Evolutionary conservation across 2,329 filamentous ascomycete genomes (phyloP), one percentile per base, ranked within the genome.

Genomic region (Volutella citrinella): DNA sequence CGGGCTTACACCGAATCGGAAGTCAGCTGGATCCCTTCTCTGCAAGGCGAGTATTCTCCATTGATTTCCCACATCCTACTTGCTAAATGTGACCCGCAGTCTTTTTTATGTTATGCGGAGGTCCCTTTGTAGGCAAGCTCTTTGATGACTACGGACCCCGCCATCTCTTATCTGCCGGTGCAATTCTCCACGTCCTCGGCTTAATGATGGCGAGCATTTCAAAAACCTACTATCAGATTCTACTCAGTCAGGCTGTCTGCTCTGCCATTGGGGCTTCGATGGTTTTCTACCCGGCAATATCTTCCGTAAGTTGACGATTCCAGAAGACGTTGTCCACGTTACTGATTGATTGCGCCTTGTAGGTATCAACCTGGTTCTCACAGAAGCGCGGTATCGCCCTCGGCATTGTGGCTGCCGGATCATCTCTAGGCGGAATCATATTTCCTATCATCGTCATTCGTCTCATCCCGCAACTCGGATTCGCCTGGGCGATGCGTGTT

Each of bases 71-170:
- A 8, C 20, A 22, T 22, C 20, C 17, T 19, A n/a, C 8, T 22
- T 22, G 12, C 22, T 15, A 13, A 34, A 19, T 15, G 27, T 28
- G 27, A 25, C 12, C 22, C 6, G 5, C 30, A 49, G 45, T 49
- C 27, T 51, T 51, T 18, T 49, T 43, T 35, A 54, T 63, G 16
- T 64, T 66, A 35, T 56, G 68, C 35, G 42, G 44, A 19, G 42
- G 38, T 3, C 43, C 45, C 12, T 27, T 46, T 5, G 57, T 56
- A 40, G 45, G 55, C 43, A 40, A 36, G 31, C 42, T 80, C 4
- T 81, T 74, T 46, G 80, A 84, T 46, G 72, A 66, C 42, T 72
- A 76, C 42, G 79, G 79, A 1, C 75, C 78, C 1, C 66, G 68
- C 20, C 64, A 63, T 23, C 54, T 82, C 4, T 52, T 78, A 4